Evolutionary conservation across 805 yeast species (phyloP), one percentile per base, ranked within the genome.

Genomic region (Teunomyces funiuensis): DNA sequence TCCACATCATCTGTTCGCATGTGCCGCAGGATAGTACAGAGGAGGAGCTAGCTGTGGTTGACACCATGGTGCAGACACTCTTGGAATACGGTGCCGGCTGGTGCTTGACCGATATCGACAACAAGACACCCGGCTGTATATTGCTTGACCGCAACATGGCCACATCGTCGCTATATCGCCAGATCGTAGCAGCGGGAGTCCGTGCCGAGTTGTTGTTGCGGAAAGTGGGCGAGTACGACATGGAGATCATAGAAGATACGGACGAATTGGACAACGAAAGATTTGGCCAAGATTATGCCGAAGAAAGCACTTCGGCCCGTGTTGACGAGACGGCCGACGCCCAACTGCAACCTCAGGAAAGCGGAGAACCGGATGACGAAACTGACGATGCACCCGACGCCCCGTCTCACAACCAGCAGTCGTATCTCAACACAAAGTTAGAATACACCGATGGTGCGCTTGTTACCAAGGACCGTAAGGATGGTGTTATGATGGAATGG

Each of bases 401-500:
- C 40, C 85, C 89, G 1, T 83, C 91, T 1, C 77, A 74, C 38
- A 73, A 80, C 44, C 89, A 85, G 46, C 59, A 69, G 2, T 74
- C 85, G 0, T 90, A 82, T 54, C 69, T 90, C 31, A 64, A 74
- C 9, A 77, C 90, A 3, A 73, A 82, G 53, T 66, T 90, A 18
- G 81, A 79, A 50, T 90, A 87, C 58, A 74, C 69, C 29, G 83
- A 82, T 44, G 76, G 73, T 39, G 82, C 93, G 0, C 69, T 90
- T 18, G 68, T 88, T 18, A 91, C 97, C 1, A 73, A 79, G 45
- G 83, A 79, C 17, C 69, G 83, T 39, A 71, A 76, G 36, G 97
- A 90, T 54, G 98, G 97, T 13, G 97, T 90, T 2, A 90, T 90
- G 98, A 90, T 90, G 98, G 85, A 84, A 52, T 90, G 98, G 98